Percentiles rank a stretch among this genome's conserved stretches.
These are phyloP conservation scores for Megacollybia platyphylla DNA, from an alignment of 1,284 basidiomycete species.

Conservation along the genomic window DNA sequence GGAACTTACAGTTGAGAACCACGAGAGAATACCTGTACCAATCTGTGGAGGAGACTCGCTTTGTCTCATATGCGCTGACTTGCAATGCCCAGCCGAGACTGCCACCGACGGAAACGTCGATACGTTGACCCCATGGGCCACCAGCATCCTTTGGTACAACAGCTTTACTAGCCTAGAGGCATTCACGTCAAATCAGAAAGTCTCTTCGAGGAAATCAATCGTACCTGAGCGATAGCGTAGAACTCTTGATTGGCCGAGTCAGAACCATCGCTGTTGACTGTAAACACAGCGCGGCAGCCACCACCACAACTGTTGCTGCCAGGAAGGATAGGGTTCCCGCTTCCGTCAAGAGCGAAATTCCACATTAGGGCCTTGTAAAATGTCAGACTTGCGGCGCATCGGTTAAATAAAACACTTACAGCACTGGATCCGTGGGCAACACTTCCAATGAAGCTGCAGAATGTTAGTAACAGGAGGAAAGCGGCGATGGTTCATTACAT, in stretches of 20 bases:
- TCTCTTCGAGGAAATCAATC: background rate
- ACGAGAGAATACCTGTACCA: conserved; percentile 58
- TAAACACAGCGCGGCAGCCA: conserved; percentile 54
- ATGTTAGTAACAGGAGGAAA: background rate
- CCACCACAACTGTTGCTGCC: conserved; percentile 49
- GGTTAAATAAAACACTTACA: conserved; percentile 13
- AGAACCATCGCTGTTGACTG: conserved; percentile 47
- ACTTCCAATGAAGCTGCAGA: conserved; percentile 9
- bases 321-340: conserved; percentile 50
- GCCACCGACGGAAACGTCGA: conserved; percentile 50
- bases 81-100: conserved; percentile 41
- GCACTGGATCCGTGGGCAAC: background rate
- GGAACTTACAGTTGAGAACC: conserved; percentile 44
- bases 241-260: conserved; percentile 61
- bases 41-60: conserved; percentile 37
- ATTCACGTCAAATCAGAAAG: background rate
- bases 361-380: conserved; percentile 53
- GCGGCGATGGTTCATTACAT: conserved; percentile 26
- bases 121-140: conserved; percentile 57
- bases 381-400: conserved; percentile 29
- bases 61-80: conserved; percentile 54
- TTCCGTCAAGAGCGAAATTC: conserved; percentile 55
- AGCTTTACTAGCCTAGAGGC: conserved; percentile 51
- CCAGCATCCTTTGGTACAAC: conserved; percentile 53
- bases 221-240: background rate